These are phyloP conservation scores for Phytophthora quininea DNA, from an alignment of 352 stramenopile genomes.

Conservation along the genomic window DNA sequence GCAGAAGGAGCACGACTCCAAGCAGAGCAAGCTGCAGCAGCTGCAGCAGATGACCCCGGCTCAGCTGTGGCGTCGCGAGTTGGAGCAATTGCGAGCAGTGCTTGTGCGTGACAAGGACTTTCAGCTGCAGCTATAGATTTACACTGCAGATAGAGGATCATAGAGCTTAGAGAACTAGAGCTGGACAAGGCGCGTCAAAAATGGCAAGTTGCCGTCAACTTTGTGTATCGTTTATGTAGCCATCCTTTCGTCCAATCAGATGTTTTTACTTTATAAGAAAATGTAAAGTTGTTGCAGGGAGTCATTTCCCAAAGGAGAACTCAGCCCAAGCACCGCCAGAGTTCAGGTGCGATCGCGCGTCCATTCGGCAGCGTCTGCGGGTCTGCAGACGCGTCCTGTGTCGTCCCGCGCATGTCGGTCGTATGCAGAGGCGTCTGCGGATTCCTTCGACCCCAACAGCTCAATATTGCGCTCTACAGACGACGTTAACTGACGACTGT, in stretches of 20 bases:
- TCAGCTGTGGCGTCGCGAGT: constrained; percentile 88
- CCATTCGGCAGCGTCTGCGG: background rate
- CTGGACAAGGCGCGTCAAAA: background rate
- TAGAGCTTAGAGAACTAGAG: background rate
- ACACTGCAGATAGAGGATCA: constrained; percentile 11
- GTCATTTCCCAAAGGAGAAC: constrained; percentile 38
- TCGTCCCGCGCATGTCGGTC: background rate
- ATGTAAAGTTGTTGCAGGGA: constrained; percentile 5
- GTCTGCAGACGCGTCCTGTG: background rate
- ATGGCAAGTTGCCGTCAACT: background rate
- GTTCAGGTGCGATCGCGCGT: constrained; percentile 34
- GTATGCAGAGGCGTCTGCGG: constrained; percentile 10
- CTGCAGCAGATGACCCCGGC: constrained; percentile 86
- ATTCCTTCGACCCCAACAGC: constrained; percentile 7
- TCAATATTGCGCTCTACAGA: constrained; percentile 13
- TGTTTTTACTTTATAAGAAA: background rate
- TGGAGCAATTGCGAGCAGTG: constrained; percentile 56
- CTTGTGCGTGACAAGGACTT: constrained; percentile 79
- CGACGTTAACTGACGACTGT: constrained; percentile 5
- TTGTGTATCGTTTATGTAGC: background rate
- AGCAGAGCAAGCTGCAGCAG: constrained; percentile 86
- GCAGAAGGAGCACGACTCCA: constrained; percentile 89
- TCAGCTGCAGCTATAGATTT: constrained; percentile 23
- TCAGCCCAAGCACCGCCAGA: constrained; percentile 23
- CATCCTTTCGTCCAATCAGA: constrained; percentile 38